A percentile compares a stretch with the other conserved stretches of the same genome.
Conservation (phyloP, 768 basidiomycete genomes). For the Vishniacozyma victoriae region DNA sequence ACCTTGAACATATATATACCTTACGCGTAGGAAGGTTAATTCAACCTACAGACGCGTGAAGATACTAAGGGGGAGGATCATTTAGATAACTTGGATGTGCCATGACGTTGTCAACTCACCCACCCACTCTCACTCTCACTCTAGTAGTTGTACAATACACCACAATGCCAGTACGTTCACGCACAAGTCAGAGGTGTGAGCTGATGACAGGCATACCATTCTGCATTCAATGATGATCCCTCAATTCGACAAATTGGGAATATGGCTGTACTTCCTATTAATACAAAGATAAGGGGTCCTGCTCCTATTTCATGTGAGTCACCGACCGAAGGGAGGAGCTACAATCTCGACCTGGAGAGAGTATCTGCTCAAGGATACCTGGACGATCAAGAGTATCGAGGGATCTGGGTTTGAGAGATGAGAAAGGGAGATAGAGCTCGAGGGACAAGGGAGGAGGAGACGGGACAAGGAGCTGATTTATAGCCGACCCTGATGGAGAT, state of each 20-base stretch:
- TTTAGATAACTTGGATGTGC: too few relatives aligned
- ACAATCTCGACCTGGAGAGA: background rate
- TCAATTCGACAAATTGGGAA: constrained; percentile 84
- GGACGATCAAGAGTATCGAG: background rate
- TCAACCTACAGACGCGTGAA: too few relatives aligned
- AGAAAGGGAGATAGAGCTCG: background rate
- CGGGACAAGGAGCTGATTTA: constrained; percentile 1
- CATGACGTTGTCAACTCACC: too few relatives aligned
- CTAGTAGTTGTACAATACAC: too few relatives aligned
- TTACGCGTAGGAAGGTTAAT: too few relatives aligned
- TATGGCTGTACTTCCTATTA: constrained; percentile 81
- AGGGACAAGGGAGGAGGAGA: constrained; percentile 3
- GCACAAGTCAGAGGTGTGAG: background rate
- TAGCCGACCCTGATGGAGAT: constrained; percentile 76
- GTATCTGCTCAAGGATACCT: background rate
- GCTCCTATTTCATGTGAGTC: constrained; percentile 60
- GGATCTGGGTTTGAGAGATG: background rate
- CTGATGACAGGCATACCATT: constrained; percentile 80
- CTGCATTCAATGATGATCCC: constrained; percentile 69
- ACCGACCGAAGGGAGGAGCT: background rate
- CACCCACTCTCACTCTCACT: too few relatives aligned
- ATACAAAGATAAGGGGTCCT: constrained; percentile 84
- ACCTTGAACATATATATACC: background rate
- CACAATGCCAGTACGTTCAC: constrained; percentile 19
- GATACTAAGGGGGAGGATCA: too few relatives aligned